Evolutionary conservation across 1,284 basidiomycete genomes (phyloP).

Genomic region (Boletellus deceptivus): DNA sequence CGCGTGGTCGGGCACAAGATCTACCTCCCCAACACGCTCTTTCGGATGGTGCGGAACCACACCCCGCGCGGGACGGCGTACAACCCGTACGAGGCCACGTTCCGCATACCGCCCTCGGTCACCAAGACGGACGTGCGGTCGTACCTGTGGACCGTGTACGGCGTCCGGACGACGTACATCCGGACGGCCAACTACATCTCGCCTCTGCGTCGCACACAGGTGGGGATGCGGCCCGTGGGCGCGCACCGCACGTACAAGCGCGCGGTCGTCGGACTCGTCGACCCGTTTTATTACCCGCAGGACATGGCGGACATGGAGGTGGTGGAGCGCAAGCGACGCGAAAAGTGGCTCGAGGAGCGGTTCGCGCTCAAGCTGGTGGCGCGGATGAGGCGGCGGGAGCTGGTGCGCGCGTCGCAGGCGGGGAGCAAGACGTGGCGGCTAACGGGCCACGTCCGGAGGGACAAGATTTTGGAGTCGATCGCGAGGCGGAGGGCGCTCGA

Average conservation of each 20-base stretch:
- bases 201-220: conserved; percentile 43
- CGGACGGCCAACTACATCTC: conserved; percentile 87
- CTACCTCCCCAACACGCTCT: conserved; percentile 86
- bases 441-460: conserved; percentile 39
- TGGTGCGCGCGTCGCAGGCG: conserved; percentile 48
- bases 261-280: conserved; percentile 82
- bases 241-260: conserved; percentile 74
- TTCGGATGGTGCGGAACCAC: conserved; percentile 83
- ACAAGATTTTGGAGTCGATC: conserved; percentile 42
- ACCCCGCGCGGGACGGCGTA: conserved; percentile 78
- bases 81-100: conserved; percentile 94
- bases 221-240: conserved; percentile 31
- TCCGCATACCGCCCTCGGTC: conserved; percentile 81
- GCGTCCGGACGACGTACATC: conserved; percentile 87
- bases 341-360: conserved; percentile 58
- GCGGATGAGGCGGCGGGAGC: conserved; percentile 41
- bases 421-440: conserved; percentile 47
- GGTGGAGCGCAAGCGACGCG: conserved; percentile 50
- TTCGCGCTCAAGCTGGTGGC: conserved; percentile 50
- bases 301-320: conserved; percentile 72
- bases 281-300: conserved; percentile 90
- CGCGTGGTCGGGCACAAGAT: conserved; percentile 76
- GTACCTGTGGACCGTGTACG: conserved; percentile 82
- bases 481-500: conserved; percentile 29
- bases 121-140: conserved; percentile 91